Conservation (phyloP, 805 yeast species). For the Kluyveromyces wickerhamii region DNA sequence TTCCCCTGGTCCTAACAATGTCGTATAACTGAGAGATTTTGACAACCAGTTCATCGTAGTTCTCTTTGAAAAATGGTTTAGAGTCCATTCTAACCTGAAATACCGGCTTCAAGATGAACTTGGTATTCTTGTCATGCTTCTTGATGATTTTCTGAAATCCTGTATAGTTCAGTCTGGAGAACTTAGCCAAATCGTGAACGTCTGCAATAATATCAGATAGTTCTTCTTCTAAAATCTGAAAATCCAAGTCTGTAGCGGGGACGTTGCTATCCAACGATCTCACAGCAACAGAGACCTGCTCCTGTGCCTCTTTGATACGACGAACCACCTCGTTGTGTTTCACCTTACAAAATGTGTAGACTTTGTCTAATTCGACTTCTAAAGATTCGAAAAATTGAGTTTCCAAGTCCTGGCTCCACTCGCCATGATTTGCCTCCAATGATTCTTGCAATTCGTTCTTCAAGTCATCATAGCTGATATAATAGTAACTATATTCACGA, state of each 20-base stretch:
- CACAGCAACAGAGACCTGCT: constrained; percentile 59
- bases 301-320: constrained; percentile 75
- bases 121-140: constrained; percentile 90
- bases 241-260: constrained; percentile 57
- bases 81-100: constrained; percentile 89
- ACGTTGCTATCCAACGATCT: constrained; percentile 42
- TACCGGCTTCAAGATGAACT: constrained; percentile 75
- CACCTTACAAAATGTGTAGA: constrained; percentile 81
- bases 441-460: constrained; percentile 73
- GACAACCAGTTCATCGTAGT: constrained; percentile 83
- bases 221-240: constrained; percentile 67
- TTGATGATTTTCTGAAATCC: constrained; percentile 96
- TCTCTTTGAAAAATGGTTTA: constrained; percentile 93
- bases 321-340: constrained; percentile 81
- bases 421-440: constrained; percentile 41
- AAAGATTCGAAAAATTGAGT: constrained; percentile 68
- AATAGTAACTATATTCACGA: constrained; percentile 84
- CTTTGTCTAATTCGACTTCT: constrained; percentile 86
- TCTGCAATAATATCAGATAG: constrained; percentile 87
- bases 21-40: constrained; percentile 85
- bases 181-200: constrained; percentile 93
- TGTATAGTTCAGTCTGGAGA: constrained; percentile 86
- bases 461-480: constrained; percentile 84
- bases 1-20: constrained; percentile 90
- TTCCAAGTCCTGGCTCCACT: constrained; percentile 75